Evolutionary conservation across 495 filamentous ascomycete genomes (phyloP), one percentile per base, ranked within the genome.

Genomic region (Rostrohypoxylon terebratum): DNA sequence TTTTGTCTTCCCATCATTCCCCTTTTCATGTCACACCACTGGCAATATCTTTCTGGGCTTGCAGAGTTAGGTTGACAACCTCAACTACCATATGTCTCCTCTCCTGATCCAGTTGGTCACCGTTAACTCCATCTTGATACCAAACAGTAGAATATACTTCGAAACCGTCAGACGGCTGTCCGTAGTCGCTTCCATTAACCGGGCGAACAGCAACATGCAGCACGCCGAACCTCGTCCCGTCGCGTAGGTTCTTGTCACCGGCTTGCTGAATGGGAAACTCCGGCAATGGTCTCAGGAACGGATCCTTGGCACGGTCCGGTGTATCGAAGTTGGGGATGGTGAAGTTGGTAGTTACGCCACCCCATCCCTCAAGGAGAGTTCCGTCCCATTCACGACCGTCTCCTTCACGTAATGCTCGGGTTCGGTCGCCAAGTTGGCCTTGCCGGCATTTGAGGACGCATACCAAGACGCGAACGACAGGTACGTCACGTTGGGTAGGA

Each of bases 351-450:
- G 69, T 69, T 23, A 78, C 72, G 16, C 76, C 76, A 38, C 74
- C 74, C 74, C 76, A 78, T 11, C 76, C 76, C 44, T 78, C 76
- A 3, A 73, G 9, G 63, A 44, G 16, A 77, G 72, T 0, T 69
- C 69, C 0, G 58, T 64, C 0, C 62, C 18, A 0, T 57, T 69
- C 21, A 36, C 1, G 13, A 25, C 60, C 10, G 74, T 77, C 8
- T 75, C 55, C 50, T 78, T 78, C 9, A 33, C 59, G 21, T 78
- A 78, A 42, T 78, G 76, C 66, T 78, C 76, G 2, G 76, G 76
- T 31, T 78, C 75, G 3, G 76, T 74, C 8, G 73, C 64, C 18
- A 68, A 28, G 40, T 78, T 78, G 10, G 76, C 74, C 11, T 57
- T 63, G 21, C 77, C 76, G 7, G 76, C 76, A 4, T 63, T 60